Base-by-base conservation (phyloP, 2,329 filamentous ascomycete genomes). In the Arthrinium puccinioides region DNA sequence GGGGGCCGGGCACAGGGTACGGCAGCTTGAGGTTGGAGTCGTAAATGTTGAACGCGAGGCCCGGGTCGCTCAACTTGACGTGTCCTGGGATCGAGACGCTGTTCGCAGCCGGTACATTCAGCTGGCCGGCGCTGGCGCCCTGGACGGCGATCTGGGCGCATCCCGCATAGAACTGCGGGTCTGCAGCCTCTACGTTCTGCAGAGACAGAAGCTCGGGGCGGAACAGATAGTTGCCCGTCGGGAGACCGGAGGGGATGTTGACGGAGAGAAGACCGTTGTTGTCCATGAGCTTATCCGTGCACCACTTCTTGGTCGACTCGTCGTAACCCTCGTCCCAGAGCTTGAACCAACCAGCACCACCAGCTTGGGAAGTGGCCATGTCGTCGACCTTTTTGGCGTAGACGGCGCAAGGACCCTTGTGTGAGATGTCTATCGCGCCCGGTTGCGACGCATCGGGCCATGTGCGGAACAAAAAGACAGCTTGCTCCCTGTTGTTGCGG, bases 301-400 rank as follows among this genome's bases (percentile, higher is more conserved):
- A 87, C 82, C 83, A 88, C 54, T 75, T 64, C 20, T 64, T 56
- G 2, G 65, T 64, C 5, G 54, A 47, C 5, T 61, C 54, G 48
- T 84, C 69, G 59, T 83, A 85, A 31, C 79, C 81, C 36, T 81
- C 70, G 40, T 84, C 73, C 67, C 72, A 86, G 53, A 88, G 74
- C 69, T 87, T 87, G 70, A 88, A 84, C 84, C 84, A 89, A 26
- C 83, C 83, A 35, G 67, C 62, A 5, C 83, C 82, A 18, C 69
- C 62, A 34, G 76, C 76, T 10, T 72, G 57, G 44, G 68, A 63
- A 16, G 53, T 55, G 10, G 61, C 61, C 41, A 79, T 76, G 40
- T 77, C 68, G 45, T 66, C 59, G 2, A 87, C 73, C 50, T 76
- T 75, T 64, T 87, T 87, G 62, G 86, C 66, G 59, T 87, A 88